phyloP scores from a whole-genome alignment of 2,329 filamentous ascomycete genomes.

The Colletotrichum euphorbiae region DNA sequence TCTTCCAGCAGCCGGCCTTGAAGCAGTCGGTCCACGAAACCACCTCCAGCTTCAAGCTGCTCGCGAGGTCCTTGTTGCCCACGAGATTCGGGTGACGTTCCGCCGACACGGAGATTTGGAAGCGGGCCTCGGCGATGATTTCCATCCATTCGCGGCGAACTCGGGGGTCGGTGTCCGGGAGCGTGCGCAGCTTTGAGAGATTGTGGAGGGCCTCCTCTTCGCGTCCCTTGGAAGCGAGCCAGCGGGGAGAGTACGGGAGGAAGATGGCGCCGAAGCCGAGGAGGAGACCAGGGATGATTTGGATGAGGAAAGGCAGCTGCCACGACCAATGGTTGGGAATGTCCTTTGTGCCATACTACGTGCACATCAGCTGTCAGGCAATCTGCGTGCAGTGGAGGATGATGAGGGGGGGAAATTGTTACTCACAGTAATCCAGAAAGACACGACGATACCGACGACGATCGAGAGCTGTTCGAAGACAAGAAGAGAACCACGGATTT shows the following conservation, averaged over 20 bases:
- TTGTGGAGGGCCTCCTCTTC: slow-evolving; percentile 46
- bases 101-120: slow-evolving; percentile 42
- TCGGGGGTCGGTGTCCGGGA: slow-evolving; percentile 40
- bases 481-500: slow-evolving; percentile 50
- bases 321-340: slow-evolving; percentile 41
- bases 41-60: slow-evolving; percentile 59
- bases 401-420: accelerated
- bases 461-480: slow-evolving; percentile 49
- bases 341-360: slow-evolving; percentile 38
- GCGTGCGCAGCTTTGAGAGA: slow-evolving; percentile 32
- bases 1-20: slow-evolving; percentile 59
- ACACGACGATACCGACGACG: slow-evolving; percentile 47
- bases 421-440: slow-evolving; percentile 44
- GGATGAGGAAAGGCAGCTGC: slow-evolving; percentile 49
- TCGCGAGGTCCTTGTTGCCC: slow-evolving; percentile 46
- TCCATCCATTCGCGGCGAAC: slow-evolving; percentile 41
- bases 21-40: slow-evolving; percentile 63
- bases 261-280: slow-evolving; percentile 44
- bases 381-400: too few relatives aligned
- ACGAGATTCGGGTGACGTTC: slow-evolving; percentile 50
- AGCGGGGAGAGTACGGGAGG: slow-evolving; percentile 44
- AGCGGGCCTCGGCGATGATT: slow-evolving; percentile 40
- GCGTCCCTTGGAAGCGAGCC: slow-evolving; percentile 51
- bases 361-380: too few relatives aligned
- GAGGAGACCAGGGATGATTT: slow-evolving; percentile 44